Conservation (phyloP, 192 early-diverging fungal genomes). For the Coemansia reversa region DNA sequence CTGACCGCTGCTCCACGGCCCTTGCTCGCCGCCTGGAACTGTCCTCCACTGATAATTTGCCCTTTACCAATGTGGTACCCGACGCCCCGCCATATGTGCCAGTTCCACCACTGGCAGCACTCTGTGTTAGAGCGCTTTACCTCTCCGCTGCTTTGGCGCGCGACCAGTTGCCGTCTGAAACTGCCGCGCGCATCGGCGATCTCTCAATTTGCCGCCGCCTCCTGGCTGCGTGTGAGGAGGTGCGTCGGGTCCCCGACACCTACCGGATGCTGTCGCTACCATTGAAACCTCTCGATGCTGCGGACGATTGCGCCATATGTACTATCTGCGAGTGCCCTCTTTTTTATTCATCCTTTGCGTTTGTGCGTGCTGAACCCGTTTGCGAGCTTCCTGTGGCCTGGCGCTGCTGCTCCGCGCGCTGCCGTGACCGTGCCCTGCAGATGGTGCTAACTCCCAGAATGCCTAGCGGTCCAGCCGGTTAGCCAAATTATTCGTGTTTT, state of each 20-base stretch:
- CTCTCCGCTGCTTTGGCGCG: neutral
- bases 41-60: neutral
- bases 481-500: neutral
- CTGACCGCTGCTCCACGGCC: conserved; percentile 23
- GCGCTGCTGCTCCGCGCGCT: conserved; percentile 46
- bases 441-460: neutral
- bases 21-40: conserved; percentile 4
- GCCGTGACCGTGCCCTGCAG: conserved; percentile 15
- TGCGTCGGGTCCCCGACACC: conserved; percentile 21
- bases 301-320: conserved; percentile 10
- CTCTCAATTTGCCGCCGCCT: neutral
- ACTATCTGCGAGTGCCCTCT: conserved; percentile 29
- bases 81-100: neutral
- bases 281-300: conserved; percentile 10
- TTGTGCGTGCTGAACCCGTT: conserved; percentile 8
- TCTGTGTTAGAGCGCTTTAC: conserved; percentile 20
- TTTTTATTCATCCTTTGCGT: conserved; percentile 16
- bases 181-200: neutral
- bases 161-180: neutral
- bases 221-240: conserved; percentile 22
- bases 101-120: conserved; percentile 19
- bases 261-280: conserved; percentile 20
- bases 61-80: neutral
- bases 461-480: neutral
- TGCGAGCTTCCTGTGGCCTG: conserved; percentile 34